Conservation (phyloP, 129 eudicot genomes). For the Escallonia herrerae region DNA sequence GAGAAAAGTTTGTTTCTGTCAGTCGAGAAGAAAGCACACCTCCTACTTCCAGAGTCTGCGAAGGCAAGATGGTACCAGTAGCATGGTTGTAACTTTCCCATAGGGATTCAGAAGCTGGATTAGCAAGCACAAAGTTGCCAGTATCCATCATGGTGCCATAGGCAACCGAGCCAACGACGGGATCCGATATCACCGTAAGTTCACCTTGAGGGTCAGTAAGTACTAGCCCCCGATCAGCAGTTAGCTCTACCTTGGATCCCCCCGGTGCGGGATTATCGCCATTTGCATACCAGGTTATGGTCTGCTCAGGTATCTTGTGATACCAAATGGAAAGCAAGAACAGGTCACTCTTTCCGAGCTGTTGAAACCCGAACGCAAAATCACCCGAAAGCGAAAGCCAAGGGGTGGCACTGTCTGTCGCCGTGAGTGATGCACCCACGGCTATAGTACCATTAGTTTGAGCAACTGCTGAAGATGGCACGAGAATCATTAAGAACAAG, state of each 20-base stretch:
- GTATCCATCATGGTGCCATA: slow-evolving; percentile 11
- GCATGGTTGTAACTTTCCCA: slow-evolving; percentile 34
- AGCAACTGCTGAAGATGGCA: slow-evolving; percentile 18
- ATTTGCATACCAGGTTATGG: slow-evolving; percentile 27
- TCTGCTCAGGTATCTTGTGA: slow-evolving; percentile 25
- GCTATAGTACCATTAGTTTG: slow-evolving; percentile 19
- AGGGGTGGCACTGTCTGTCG: slow-evolving; percentile 15
- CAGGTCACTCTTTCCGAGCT: slow-evolving; percentile 12
- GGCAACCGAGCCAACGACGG: neutral
- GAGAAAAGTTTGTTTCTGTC: slow-evolving; percentile 14
- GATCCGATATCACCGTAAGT: slow-evolving; percentile 2
- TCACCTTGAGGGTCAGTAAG: slow-evolving; percentile 20
- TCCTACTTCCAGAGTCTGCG: slow-evolving; percentile 2
- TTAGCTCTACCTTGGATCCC: slow-evolving; percentile 29
- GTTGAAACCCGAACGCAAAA: slow-evolving; percentile 50
- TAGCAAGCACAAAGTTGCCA: slow-evolving; percentile 20
- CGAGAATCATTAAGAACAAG: slow-evolving; percentile 2
- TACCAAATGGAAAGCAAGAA: slow-evolving; percentile 29
- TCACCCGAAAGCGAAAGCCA: slow-evolving; percentile 54
- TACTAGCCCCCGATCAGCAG: slow-evolving; percentile 5
- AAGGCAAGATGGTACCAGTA: slow-evolving; percentile 28
- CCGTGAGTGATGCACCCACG: slow-evolving; percentile 30
- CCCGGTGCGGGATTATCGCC: neutral
- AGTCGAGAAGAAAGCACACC: neutral
- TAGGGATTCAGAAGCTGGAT: neutral